Evolutionary conservation across 768 basidiomycete genomes (phyloP).

Genomic region (Suillus tomentosus): DNA sequence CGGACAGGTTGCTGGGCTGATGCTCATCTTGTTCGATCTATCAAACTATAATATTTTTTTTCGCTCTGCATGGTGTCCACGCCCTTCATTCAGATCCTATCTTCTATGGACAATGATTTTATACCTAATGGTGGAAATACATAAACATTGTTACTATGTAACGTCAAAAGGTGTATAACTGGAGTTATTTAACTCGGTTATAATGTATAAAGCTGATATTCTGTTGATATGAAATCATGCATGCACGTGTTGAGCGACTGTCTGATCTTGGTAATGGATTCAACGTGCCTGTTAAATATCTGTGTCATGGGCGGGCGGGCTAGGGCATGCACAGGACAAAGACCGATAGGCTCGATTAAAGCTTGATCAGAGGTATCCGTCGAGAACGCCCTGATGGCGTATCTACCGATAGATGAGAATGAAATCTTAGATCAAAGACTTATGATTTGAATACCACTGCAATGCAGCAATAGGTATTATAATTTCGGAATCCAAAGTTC

Average conservation of each 20-base stretch:
- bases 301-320: background rate
- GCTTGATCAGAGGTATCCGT: background rate
- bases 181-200: background rate
- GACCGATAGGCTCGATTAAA: background rate
- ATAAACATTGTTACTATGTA: background rate
- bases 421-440: background rate
- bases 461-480: background rate
- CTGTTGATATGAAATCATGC: background rate
- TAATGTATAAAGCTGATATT: background rate
- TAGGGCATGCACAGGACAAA: background rate
- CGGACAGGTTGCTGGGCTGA: conserved; percentile 23
- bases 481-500: background rate
- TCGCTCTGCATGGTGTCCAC: too few species aligned
- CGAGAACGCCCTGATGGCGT: background rate
- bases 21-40: background rate
- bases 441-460: background rate
- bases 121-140: background rate
- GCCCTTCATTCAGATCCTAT: background rate
- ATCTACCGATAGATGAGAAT: background rate
- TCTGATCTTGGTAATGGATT: background rate
- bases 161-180: background rate
- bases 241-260: background rate
- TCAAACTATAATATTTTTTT: background rate
- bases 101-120: background rate
- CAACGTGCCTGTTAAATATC: background rate